A percentile compares a stretch with the other conserved stretches of the same genome.
Conservation (phyloP, 129 eudicot species). For the Lactuca saligna region DNA sequence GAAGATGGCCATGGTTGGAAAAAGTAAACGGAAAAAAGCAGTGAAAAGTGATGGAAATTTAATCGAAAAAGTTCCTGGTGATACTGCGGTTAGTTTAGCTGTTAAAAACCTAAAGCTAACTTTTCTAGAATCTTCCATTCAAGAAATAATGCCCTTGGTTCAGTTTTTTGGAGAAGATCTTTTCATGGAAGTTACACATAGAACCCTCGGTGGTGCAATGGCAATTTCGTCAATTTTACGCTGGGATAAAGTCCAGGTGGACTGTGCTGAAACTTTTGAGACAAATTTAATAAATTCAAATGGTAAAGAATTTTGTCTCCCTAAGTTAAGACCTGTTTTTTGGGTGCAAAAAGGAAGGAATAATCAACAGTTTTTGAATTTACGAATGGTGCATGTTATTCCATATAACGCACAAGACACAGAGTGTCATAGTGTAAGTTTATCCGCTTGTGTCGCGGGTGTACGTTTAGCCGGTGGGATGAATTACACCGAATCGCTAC, state of each 20-base stretch:
- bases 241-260: constrained; percentile 83
- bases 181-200: constrained; percentile 70
- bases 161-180: constrained; percentile 76
- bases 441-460: constrained; percentile 86
- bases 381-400: constrained; percentile 69
- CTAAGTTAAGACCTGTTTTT: constrained; percentile 75
- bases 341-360: constrained; percentile 69
- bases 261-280: constrained; percentile 60
- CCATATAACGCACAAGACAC: constrained; percentile 73
- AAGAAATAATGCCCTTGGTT: constrained; percentile 59
- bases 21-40: constrained; percentile 34
- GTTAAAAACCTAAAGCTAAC: constrained; percentile 66
- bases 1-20: constrained; percentile 60
- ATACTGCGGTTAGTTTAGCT: constrained; percentile 76
- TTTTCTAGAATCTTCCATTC: constrained; percentile 67
- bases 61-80: constrained; percentile 82
- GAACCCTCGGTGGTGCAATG: constrained; percentile 91
- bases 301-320: constrained; percentile 26
- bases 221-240: constrained; percentile 74
- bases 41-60: constrained; percentile 43
- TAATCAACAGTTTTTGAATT: constrained; percentile 58
- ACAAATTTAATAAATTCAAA: constrained; percentile 33
- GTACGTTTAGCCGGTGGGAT: constrained; percentile 96
- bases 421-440: constrained; percentile 84
- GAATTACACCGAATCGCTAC: constrained; percentile 80